Evolutionary conservation across 345 rosid genomes (phyloP).

Genomic region (Camelina neglecta): DNA sequence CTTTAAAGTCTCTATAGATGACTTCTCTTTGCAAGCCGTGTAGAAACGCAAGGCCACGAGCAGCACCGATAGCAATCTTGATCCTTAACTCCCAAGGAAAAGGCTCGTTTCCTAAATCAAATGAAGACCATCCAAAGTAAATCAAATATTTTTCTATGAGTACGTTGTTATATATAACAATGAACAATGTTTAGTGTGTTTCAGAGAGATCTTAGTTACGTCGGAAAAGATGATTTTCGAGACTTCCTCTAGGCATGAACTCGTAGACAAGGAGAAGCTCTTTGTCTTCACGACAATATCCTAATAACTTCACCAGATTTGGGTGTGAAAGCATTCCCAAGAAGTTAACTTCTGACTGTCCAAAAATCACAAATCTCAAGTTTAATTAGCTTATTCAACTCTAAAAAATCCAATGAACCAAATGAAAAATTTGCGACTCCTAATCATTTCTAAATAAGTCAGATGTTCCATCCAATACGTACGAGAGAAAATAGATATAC

Average conservation of each 20-base stretch:
- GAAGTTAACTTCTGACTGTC: conserved; percentile 84
- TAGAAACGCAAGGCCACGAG: conserved; percentile 75
- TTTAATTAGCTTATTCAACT: neutral
- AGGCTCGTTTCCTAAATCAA: conserved; percentile 55
- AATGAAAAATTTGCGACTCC: neutral
- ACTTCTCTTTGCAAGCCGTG: conserved; percentile 75
- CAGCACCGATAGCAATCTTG: conserved; percentile 79
- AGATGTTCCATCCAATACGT: neutral
- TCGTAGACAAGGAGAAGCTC: conserved; percentile 83
- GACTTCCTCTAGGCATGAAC: conserved; percentile 79
- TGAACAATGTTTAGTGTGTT: neutral
- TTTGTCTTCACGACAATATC: conserved; percentile 78
- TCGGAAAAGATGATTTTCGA: conserved; percentile 82
- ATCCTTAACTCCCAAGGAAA: conserved; percentile 85
- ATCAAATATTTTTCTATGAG: neutral
- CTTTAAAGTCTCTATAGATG: conserved; percentile 85
- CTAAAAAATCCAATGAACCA: neutral
- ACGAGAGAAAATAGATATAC: neutral
- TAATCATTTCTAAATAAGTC: no score
- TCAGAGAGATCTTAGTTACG: conserved; percentile 53
- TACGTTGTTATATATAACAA: conserved; percentile 9
- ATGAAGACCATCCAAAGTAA: neutral
- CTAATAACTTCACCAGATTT: conserved; percentile 74
- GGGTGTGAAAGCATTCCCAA: conserved; percentile 84
- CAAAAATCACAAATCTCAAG: conserved; percentile 30